Conservation (phyloP, 2,329 filamentous ascomycete species). For the Penicillium vulpinum region DNA sequence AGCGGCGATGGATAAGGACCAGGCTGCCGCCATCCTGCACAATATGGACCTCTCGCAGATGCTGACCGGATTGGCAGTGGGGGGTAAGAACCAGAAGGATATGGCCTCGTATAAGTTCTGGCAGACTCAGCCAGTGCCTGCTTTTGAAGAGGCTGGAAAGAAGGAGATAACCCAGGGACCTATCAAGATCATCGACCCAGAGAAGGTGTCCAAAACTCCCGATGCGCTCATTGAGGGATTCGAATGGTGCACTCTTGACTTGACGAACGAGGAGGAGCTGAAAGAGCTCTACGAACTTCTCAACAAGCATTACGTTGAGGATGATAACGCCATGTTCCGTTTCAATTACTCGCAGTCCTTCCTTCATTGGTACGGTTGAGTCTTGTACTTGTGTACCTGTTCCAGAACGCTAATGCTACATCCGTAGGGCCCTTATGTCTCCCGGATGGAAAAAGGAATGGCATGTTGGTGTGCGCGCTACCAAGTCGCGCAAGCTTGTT, state of each 20-base stretch:
- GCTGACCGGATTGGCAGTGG: conserved; percentile 61
- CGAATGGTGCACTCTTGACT: conserved; percentile 90
- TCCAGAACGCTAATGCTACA: neutral
- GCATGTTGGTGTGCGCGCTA: conserved; percentile 89
- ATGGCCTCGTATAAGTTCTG: conserved; percentile 99
- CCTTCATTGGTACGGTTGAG: conserved; percentile 69
- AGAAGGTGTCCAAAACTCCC: conserved; percentile 76
- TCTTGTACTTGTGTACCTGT: neutral
- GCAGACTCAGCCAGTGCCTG: conserved; percentile 93
- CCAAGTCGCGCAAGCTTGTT: conserved; percentile 80
- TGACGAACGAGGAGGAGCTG: conserved; percentile 73
- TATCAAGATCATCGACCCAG: conserved; percentile 75
- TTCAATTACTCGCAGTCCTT: conserved; percentile 94
- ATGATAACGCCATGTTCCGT: conserved; percentile 93
- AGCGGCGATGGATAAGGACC: conserved; percentile 67
- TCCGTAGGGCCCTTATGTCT: conserved; percentile 78
- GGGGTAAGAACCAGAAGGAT: conserved; percentile 88
- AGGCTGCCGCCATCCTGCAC: conserved; percentile 52
- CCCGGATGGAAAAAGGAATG: conserved; percentile 92
- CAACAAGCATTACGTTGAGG: conserved; percentile 94
- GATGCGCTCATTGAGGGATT: conserved; percentile 76
- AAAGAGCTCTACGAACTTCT: conserved; percentile 90
- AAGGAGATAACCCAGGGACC: conserved; percentile 71
- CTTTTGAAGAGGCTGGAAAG: conserved; percentile 61
- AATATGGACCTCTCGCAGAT: conserved; percentile 51